Percentiles rank a stretch among this genome's conserved stretches.
phyloP scores from a whole-genome alignment of 2,329 filamentous ascomycete genomes.

The Pyrenophora tritici-repentis region DNA sequence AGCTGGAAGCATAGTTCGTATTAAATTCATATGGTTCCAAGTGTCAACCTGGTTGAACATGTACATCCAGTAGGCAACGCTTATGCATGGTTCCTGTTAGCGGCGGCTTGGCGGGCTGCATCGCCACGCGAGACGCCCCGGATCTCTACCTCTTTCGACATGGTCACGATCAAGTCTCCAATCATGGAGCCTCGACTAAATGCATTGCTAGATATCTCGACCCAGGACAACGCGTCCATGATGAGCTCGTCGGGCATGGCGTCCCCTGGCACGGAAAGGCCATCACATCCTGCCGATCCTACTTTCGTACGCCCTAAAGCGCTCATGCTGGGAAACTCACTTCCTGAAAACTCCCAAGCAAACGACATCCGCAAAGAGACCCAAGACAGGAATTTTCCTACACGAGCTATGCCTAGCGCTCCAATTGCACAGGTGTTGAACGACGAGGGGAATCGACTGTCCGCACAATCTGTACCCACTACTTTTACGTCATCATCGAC shows the following conservation, averaged over 20 bases:
- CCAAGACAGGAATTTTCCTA: slow-evolving; percentile 3
- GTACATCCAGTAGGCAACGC: too few species aligned
- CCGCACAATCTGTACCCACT: slow-evolving; percentile 16
- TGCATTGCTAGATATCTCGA: slow-evolving; percentile 11
- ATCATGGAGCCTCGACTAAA: slow-evolving; percentile 15
- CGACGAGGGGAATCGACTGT: slow-evolving; percentile 22
- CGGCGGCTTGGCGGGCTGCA: slow-evolving; percentile 9
- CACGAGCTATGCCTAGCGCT: slow-evolving; percentile 28
- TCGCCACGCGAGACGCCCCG: slow-evolving; percentile 7
- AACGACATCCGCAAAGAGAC: slow-evolving; percentile 9
- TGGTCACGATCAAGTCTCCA: slow-evolving; percentile 10
- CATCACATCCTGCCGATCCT: slow-evolving; percentile 4
- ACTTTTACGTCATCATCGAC: slow-evolving; percentile 17
- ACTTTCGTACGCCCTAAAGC: slow-evolving; percentile 10
- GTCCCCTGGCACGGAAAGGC: slow-evolving; percentile 2
- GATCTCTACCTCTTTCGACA: slow-evolving; percentile 10
- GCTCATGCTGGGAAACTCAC: slow-evolving; percentile 9
- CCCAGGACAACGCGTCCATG: slow-evolving; percentile 2
- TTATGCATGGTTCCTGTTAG: slow-evolving; percentile 5
- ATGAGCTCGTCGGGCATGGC: neutral
- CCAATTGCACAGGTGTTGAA: slow-evolving; percentile 46
- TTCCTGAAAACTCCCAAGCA: slow-evolving; percentile 2
- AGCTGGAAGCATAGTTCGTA: neutral
- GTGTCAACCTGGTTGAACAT: too few species aligned
- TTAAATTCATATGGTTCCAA: neutral